Base-by-base conservation (phyloP, 129 eudicot species). In the Helianthus tuberosus region DNA sequence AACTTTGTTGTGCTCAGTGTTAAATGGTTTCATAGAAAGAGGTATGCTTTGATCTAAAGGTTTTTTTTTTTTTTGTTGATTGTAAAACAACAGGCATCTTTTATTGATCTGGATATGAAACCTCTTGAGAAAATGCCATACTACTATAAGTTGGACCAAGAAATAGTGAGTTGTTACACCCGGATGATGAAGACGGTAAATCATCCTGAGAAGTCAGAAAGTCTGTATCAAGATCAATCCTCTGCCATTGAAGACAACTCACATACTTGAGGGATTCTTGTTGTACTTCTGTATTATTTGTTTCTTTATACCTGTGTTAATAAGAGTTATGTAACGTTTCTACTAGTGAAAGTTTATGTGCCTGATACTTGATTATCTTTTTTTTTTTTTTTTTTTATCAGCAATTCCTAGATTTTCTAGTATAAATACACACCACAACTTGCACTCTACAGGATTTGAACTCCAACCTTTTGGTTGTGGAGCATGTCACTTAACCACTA, bases 71-170 rank as follows among this genome's bases (percentile, higher is more conserved):
- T 38, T n/a, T 54, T 0, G 38, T 8, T n/a, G 4, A 1, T 16
- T 55, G 6, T 71, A n/a, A 11, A 68, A 1, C 12, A 25, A 46
- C 58, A 93, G 98, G 98, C 83, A 71, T 90, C 87, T 76, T 93
- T 90, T 75, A 88, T 93, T 75, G 98, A 93, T 91, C 82, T 93
- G 83, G 98, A 90, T 70, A 83, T 84, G 85, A 93, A 88, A 73
- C 91, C 98, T 38, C 80, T 93, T 83, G 81, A 82, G 84, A 93
- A 82, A 77, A 88, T 93, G 93, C 86, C 81, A 29, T 83, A 84
- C 73, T 90, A 93, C 73, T 88, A 90, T 73, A 77, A 93, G 68
- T 68, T 93, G 69, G 98, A 93, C 77, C 91, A 86, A 80, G 76
- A 88, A 80, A 93, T 93, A 67, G 93, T 88, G 20, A 74, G 75